phyloP scores from a whole-genome alignment of 345 rosid genomes.

The Murraya koenigii region DNA sequence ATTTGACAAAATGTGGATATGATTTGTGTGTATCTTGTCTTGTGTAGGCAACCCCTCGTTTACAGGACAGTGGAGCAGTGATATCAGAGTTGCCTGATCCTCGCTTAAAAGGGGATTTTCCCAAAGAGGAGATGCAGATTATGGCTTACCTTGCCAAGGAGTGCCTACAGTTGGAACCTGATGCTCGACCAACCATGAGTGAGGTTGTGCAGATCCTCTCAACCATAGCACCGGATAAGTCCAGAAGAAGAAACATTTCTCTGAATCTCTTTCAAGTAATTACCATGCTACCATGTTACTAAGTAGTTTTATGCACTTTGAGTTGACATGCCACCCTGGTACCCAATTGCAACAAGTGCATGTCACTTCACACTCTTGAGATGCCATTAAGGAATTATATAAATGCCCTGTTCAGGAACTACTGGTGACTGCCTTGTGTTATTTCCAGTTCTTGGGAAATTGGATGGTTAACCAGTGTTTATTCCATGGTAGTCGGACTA shows the following conservation, averaged over 20 bases:
- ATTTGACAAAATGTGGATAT: not conserved
- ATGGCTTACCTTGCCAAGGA: conserved; percentile 96
- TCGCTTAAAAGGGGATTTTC: conserved; percentile 62
- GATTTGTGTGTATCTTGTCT: conserved; percentile 3
- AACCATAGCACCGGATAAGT: conserved; percentile 69
- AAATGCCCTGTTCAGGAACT: not conserved
- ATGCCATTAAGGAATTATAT: not conserved
- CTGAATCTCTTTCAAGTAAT: conserved; percentile 63
- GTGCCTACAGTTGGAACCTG: conserved; percentile 87
- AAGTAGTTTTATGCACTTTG: not conserved
- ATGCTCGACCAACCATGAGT: conserved; percentile 90
- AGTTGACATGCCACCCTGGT: not conserved
- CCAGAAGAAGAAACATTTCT: conserved; percentile 66
- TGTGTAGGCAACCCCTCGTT: conserved; percentile 74
- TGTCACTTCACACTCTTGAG: not conserved
- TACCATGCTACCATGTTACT: not conserved
- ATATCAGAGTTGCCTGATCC: conserved; percentile 80
- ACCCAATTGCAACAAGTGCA: not conserved
- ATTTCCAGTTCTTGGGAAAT: not conserved
- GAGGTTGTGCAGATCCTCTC: conserved; percentile 98
- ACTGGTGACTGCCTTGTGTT: not conserved
- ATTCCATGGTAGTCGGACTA: not conserved
- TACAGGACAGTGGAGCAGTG: conserved; percentile 67
- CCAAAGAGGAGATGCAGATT: conserved; percentile 82
- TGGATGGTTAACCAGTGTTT: not conserved